Evolutionary conservation across 129 eudicot species (phyloP), one percentile per base, ranked within the genome.

Genomic region (Tanacetum coccineum): DNA sequence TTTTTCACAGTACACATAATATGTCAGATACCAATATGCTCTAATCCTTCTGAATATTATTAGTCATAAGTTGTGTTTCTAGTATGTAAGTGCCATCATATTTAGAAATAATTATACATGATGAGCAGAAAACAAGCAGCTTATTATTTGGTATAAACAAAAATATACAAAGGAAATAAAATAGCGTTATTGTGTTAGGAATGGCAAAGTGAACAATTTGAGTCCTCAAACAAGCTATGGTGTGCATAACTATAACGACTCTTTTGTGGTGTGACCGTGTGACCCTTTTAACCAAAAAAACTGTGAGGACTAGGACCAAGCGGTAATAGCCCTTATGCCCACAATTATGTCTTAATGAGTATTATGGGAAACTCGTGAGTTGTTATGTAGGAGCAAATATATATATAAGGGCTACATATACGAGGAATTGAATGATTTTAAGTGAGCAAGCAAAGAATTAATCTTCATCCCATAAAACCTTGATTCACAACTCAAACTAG

Each of bases 221-320:
- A 68, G 50, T 44, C 56, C 61, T 14, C 45, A 28, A 48, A 44
- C 46, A 25, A 57, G 47, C 58, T 25, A 59, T 57, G n/a, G 62
- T 6, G 44, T 56, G 42, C 51, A 21, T 69, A 9, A 36, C 55
- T 25, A 26, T 58, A 22, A 36, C 2, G 10, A 36, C 49, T 9
- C 12, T 22, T 39, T 42, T 6, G 40, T n/a, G n/a, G n/a, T n/a
- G n/a, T n/a, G n/a, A n/a, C n/a, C n/a, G 32, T 53, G 10, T 68
- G 36, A 68, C 48, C 9, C 42, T 36, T 36, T 36, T 36, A 36
- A 36, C 42, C 42, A 7, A 36, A 36, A 30, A 36, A 36, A 36
- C 42, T 36, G 42, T 36, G 10, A 36, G 42, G 42, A 36, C 9
- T 36, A 36, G 42, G 42, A 36, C 42, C 1, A 36, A 36, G 39